A percentile compares a stretch with the other conserved stretches of the same genome.
These are phyloP conservation scores for Quercus lobata DNA, from an alignment of 331 rosid genomes.

Conservation along the genomic window DNA sequence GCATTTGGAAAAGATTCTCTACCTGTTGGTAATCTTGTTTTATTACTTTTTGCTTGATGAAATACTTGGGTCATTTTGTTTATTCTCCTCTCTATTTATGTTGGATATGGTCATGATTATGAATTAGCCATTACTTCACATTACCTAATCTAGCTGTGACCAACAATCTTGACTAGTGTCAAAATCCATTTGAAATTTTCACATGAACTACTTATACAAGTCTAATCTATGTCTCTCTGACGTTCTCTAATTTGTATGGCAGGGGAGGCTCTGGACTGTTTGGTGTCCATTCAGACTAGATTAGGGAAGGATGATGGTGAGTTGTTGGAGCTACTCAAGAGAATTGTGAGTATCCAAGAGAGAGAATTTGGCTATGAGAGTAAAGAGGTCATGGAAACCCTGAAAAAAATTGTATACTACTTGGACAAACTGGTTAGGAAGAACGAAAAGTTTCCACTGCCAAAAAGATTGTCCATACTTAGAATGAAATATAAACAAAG, in stretches of 20 bases:
- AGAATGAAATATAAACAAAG: conserved; percentile 59
- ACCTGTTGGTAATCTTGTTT: conserved; percentile 64
- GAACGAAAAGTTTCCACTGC: conserved; percentile 55
- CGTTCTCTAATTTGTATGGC: conserved; percentile 19
- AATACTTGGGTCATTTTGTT: not conserved
- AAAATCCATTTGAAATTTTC: not conserved
- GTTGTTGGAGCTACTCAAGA: conserved; percentile 51
- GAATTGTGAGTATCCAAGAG: conserved; percentile 74
- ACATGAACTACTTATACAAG: not conserved
- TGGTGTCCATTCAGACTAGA: conserved; percentile 76
- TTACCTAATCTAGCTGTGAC: not conserved
- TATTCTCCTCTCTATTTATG: not conserved
- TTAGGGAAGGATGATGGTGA: conserved; percentile 45
- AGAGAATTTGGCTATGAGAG: conserved; percentile 68
- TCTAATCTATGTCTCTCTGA: not conserved
- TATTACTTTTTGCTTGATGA: not conserved
- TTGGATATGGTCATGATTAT: not conserved
- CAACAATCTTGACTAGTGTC: not conserved
- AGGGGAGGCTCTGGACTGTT: conserved; percentile 90
- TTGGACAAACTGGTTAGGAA: conserved; percentile 64
- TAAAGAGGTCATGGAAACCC: conserved; percentile 61
- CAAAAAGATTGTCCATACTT: conserved; percentile 64
- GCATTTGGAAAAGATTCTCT: conserved; percentile 72
- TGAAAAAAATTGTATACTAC: conserved; percentile 63
- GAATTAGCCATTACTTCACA: not conserved